Evolutionary conservation across 495 filamentous ascomycete genomes (phyloP).

Genomic region (Aspergillus heteromorphus): DNA sequence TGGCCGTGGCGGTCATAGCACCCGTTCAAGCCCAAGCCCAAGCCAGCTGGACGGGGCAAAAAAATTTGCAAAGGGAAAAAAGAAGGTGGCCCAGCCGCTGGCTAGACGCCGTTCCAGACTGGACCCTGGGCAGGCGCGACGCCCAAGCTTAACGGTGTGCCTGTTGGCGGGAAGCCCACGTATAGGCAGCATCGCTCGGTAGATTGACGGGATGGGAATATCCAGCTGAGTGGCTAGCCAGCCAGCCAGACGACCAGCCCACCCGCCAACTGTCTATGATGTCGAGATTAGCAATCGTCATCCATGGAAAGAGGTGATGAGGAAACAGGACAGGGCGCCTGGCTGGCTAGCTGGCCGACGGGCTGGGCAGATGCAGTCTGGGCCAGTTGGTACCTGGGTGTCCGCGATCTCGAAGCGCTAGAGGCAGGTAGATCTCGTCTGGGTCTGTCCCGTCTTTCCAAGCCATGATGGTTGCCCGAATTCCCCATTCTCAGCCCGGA

Average conservation of each 20-base stretch:
- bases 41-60: background rate
- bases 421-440: background rate
- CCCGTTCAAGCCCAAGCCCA: background rate
- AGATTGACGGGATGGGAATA: too few species aligned
- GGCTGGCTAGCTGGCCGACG: background rate
- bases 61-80: too few species aligned
- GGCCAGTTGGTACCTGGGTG: background rate
- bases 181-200: background rate
- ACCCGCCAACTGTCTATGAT: background rate
- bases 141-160: background rate
- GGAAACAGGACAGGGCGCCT: background rate
- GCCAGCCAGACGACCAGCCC: background rate
- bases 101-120: background rate
- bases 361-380: background rate
- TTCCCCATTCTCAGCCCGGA: background rate
- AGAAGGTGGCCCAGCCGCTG: background rate
- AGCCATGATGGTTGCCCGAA: background rate
- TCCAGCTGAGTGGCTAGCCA: background rate
- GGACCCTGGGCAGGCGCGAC: background rate
- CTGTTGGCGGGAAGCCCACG: background rate
- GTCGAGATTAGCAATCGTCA: background rate
- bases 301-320: background rate
- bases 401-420: background rate
- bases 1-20: slow-evolving; percentile 2
- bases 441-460: background rate